Evolutionary conservation across 2,329 filamentous ascomycete genomes (phyloP).

Genomic region (Dactylellina sp.): DNA sequence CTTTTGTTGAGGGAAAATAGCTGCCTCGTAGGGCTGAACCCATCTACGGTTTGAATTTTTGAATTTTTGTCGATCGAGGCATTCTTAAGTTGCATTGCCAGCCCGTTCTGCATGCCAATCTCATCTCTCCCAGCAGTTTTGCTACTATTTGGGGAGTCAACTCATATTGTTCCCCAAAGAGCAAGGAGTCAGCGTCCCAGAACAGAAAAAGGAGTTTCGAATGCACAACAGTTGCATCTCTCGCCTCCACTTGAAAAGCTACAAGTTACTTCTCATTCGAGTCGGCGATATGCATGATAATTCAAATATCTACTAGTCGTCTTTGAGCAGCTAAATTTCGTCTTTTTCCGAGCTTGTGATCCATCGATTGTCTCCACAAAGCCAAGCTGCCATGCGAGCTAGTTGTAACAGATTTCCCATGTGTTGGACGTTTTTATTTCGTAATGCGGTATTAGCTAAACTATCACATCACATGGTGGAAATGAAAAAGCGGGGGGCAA

Average conservation of each 20-base stretch:
- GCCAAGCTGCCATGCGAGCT: slow-evolving; percentile 26
- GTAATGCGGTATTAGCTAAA: slow-evolving; percentile 22
- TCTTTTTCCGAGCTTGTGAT: slow-evolving; percentile 40
- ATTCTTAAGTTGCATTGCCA: no score
- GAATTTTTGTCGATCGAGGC: background rate
- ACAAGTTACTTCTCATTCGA: background rate
- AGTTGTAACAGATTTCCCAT: slow-evolving; percentile 7
- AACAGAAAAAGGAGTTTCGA: no score
- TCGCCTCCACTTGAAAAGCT: background rate
- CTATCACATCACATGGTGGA: slow-evolving; percentile 33
- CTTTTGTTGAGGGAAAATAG: background rate
- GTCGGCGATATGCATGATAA: slow-evolving; percentile 36
- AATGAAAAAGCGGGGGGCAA: background rate
- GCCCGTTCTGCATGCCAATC: no score
- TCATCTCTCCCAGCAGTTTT: no score
- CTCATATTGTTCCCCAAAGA: no score
- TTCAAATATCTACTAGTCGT: slow-evolving; percentile 30
- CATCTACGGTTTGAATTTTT: background rate
- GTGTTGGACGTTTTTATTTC: slow-evolving; percentile 39
- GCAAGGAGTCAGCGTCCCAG: no score
- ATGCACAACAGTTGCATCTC: no score
- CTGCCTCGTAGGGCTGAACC: slow-evolving; percentile 9
- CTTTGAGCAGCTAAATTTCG: slow-evolving; percentile 25
- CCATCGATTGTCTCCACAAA: slow-evolving; percentile 15
- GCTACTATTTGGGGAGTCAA: no score